A percentile compares a stretch with the other conserved stretches of the same genome.
Evolutionary conservation across 177 flowering plant species (phyloP).

Genomic region (Tripterygium wilfordii): DNA sequence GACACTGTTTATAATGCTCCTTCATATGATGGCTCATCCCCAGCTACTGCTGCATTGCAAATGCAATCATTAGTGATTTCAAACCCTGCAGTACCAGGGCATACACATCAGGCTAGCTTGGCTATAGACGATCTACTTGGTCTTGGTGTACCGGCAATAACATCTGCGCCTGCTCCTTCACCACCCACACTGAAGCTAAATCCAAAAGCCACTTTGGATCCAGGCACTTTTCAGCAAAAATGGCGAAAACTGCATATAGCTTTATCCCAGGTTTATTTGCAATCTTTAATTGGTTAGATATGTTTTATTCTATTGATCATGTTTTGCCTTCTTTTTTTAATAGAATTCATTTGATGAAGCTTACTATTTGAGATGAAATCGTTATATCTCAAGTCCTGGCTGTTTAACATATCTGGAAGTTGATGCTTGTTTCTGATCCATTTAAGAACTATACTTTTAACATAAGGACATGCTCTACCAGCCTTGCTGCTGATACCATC

Average conservation of each 20-base stretch:
- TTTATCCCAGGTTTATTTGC: slow-evolving; percentile 61
- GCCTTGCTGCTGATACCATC: no score
- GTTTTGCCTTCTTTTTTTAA: no score
- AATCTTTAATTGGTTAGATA: no score
- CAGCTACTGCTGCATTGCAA: slow-evolving; percentile 24
- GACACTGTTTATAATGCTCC: slow-evolving; percentile 83
- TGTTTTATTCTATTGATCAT: no score
- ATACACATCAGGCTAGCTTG: slow-evolving; percentile 33
- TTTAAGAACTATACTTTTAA: no score
- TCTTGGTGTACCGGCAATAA: slow-evolving; percentile 39
- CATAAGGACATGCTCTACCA: no score
- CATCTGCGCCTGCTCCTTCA: slow-evolving; percentile 43
- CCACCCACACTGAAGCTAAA: slow-evolving; percentile 70
- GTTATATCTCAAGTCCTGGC: no score
- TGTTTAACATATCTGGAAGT: no score
- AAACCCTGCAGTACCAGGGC: slow-evolving; percentile 25
- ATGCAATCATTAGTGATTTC: slow-evolving; percentile 28
- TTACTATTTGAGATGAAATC: no score
- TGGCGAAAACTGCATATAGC: slow-evolving; percentile 86
- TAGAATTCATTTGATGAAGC: no score
- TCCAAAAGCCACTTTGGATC: slow-evolving; percentile 74
- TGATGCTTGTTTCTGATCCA: no score
- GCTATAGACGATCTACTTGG: slow-evolving; percentile 92
- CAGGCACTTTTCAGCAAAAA: slow-evolving; percentile 83
- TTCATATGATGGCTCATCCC: slow-evolving; percentile 38